Conservation (phyloP, 345 rosid genomes). For the Citrus hindsii region DNA sequence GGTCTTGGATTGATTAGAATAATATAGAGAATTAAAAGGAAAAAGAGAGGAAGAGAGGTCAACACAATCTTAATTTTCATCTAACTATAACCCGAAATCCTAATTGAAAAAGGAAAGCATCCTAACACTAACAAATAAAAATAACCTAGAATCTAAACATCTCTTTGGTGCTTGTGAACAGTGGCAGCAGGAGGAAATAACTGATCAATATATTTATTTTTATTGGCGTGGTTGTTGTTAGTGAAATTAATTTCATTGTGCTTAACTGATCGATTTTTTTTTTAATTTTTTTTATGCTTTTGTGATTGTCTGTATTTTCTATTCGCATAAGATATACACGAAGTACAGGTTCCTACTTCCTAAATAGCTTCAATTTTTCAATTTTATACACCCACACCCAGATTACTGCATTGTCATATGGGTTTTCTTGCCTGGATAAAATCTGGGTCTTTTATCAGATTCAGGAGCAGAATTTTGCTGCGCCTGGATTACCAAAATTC, state of each 20-base stretch:
- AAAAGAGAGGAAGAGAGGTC: too few species aligned
- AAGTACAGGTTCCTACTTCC: neutral
- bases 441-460: too few species aligned
- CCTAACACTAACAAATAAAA: too few species aligned
- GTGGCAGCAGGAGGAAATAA: neutral
- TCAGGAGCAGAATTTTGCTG: too few species aligned
- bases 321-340: neutral
- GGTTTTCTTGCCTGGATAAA: neutral
- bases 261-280: neutral
- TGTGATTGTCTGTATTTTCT: neutral
- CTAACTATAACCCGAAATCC: too few species aligned
- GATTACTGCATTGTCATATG: neutral
- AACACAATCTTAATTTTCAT: too few species aligned
- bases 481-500: too few species aligned
- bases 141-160: too few species aligned
- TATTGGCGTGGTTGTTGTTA: neutral
- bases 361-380: neutral
- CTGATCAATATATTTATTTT: too few species aligned
- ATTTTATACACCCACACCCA: neutral
- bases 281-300: neutral
- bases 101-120: too few species aligned
- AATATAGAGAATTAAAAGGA: too few species aligned
- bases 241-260: neutral
- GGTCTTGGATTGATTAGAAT: too few species aligned
- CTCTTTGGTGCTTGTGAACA: neutral